phyloP scores from a whole-genome alignment of 352 stramenopile genomes.

The Blastocystis sp. region DNA sequence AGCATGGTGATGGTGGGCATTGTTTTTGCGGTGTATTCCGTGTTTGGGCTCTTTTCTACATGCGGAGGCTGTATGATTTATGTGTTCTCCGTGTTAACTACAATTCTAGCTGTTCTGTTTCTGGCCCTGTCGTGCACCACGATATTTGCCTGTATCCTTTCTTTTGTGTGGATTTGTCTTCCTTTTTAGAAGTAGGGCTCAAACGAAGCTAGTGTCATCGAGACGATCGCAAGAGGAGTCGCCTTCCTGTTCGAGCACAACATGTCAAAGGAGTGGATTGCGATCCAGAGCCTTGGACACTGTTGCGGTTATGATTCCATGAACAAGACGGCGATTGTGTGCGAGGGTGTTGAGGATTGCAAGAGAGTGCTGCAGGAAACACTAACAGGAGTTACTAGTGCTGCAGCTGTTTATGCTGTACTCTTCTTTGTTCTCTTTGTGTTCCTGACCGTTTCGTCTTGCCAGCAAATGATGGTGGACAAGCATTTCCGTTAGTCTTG shows the following conservation, averaged over 20 bases:
- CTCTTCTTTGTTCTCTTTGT: constrained; percentile 6
- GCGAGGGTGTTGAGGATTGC: constrained; percentile 11
- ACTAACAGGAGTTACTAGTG: background rate
- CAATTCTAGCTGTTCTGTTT: constrained; percentile 2
- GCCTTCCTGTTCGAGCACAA: background rate
- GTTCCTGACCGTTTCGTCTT: background rate
- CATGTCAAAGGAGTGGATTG: background rate
- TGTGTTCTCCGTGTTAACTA: background rate
- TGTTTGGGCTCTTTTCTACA: constrained; percentile 17
- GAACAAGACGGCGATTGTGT: background rate
- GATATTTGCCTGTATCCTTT: background rate
- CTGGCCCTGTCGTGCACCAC: background rate
- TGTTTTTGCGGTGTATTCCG: background rate
- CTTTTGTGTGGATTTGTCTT: background rate
- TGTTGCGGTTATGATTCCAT: constrained; percentile 16
- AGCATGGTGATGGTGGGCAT: background rate
- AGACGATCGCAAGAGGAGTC: background rate
- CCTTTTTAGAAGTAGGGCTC: background rate
- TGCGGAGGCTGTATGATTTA: constrained; percentile 42
- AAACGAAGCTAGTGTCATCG: background rate
- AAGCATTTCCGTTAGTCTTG: background rate
- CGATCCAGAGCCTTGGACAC: background rate
- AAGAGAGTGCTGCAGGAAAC: background rate
- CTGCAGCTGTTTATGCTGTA: background rate
- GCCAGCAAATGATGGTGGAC: background rate